Evolutionary conservation across 129 eudicot genomes (phyloP).

Genomic region (Mikania micrantha): DNA sequence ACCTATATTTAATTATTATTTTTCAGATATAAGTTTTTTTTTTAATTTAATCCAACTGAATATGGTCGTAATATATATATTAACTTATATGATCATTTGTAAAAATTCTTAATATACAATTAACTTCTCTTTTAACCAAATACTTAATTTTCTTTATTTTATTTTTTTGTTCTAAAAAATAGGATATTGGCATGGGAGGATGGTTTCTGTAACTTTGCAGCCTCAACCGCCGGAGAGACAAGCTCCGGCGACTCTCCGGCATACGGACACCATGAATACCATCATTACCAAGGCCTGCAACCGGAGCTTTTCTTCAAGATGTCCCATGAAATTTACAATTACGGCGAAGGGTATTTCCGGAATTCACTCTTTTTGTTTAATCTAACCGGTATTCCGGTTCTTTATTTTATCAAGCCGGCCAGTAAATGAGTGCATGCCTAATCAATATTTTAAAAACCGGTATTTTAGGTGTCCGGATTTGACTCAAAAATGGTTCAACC

Average conservation of each 20-base stretch:
- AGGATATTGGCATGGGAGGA: conserved; percentile 99
- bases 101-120: neutral
- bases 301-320: conserved; percentile 98
- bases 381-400: too few species aligned
- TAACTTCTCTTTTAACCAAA: neutral
- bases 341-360: conserved; percentile 87
- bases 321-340: conserved; percentile 99
- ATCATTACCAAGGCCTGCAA: conserved; percentile 65
- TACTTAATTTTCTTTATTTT: too few species aligned
- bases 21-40: neutral
- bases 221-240: conserved; percentile 63
- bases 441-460: too few species aligned
- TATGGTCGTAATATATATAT: neutral
- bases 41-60: neutral
- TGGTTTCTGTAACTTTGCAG: conserved; percentile 97
- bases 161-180: neutral
- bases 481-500: too few species aligned
- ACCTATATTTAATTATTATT: neutral
- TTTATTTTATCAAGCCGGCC: neutral
- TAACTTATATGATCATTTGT: neutral
- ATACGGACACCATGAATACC: conserved; percentile 14
- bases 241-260: conserved; percentile 43
- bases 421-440: neutral
- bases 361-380: neutral
- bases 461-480: too few species aligned